phyloP scores from a whole-genome alignment of 495 filamentous ascomycete genomes.

The Penicillium pulvis region DNA sequence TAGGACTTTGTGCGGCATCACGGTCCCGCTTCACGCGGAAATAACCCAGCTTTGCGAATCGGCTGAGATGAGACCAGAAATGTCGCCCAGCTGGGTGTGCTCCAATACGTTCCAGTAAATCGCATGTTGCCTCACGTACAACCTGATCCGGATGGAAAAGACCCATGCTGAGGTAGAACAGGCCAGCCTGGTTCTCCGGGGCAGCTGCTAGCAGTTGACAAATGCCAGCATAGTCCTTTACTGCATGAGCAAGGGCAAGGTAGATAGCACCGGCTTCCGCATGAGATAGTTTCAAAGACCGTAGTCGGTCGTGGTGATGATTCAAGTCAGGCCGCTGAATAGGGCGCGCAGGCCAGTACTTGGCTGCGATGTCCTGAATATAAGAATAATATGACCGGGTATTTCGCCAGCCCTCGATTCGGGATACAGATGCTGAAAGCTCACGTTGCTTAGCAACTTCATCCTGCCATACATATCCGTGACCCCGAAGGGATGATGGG shows the following conservation, averaged over 20 bases:
- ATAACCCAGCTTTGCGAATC: constrained; percentile 85
- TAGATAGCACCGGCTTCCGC: constrained; percentile 78
- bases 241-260: constrained; percentile 70
- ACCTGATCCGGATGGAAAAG: constrained; percentile 87
- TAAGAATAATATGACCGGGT: constrained; percentile 94
- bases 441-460: constrained; percentile 78
- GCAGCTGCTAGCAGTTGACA: constrained; percentile 84
- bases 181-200: constrained; percentile 82
- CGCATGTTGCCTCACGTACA: constrained; percentile 75
- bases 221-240: constrained; percentile 84
- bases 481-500: constrained; percentile 68
- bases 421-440: constrained; percentile 81
- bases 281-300: constrained; percentile 71
- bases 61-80: constrained; percentile 84
- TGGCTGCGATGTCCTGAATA: constrained; percentile 72
- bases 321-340: constrained; percentile 83
- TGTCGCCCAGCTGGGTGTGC: constrained; percentile 89
- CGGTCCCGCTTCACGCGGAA: constrained; percentile 67
- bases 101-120: constrained; percentile 78
- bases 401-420: constrained; percentile 95
- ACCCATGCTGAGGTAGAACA: constrained; percentile 90
- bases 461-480: constrained; percentile 94
- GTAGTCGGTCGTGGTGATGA: constrained; percentile 89
- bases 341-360: constrained; percentile 60
- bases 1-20: constrained; percentile 43